phyloP scores from a whole-genome alignment of 164 flowering plant genomes.

The Brasenia schreberi region DNA sequence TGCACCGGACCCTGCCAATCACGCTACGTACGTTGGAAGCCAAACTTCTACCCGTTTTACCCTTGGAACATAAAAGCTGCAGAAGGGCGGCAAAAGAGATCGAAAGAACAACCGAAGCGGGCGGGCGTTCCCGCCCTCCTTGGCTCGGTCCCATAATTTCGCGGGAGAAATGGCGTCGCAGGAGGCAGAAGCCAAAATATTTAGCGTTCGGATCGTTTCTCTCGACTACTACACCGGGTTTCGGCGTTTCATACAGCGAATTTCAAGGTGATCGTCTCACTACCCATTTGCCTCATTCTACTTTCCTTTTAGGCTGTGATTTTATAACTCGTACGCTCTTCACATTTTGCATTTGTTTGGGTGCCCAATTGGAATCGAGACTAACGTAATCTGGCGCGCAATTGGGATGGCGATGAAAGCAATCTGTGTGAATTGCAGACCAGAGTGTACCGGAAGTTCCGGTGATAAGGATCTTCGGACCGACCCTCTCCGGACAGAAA shows the following conservation, averaged over 20 bases:
- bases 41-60: not conserved
- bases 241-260: slow-evolving; percentile 57
- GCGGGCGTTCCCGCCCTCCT: not conserved
- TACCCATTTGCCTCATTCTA: too few species aligned
- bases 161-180: slow-evolving; percentile 16
- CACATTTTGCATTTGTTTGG: too few species aligned
- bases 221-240: slow-evolving; percentile 62
- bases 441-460: slow-evolving; percentile 72
- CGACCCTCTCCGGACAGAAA: slow-evolving; percentile 78
- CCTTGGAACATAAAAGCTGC: not conserved
- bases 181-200: slow-evolving; percentile 23
- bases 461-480: slow-evolving; percentile 65
- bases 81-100: not conserved
- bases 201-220: slow-evolving; percentile 65
- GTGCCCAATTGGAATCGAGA: too few species aligned
- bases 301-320: too few species aligned
- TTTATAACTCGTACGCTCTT: too few species aligned
- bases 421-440: slow-evolving; percentile 25
- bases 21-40: not conserved
- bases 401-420: not conserved
- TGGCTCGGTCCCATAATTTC: not conserved
- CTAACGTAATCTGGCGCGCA: too few species aligned
- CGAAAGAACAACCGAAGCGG: not conserved
- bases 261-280: slow-evolving; percentile 44
- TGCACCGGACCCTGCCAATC: not conserved